Conservation (phyloP, 2,329 filamentous ascomycete genomes). For the Cordyceps farinosa region DNA sequence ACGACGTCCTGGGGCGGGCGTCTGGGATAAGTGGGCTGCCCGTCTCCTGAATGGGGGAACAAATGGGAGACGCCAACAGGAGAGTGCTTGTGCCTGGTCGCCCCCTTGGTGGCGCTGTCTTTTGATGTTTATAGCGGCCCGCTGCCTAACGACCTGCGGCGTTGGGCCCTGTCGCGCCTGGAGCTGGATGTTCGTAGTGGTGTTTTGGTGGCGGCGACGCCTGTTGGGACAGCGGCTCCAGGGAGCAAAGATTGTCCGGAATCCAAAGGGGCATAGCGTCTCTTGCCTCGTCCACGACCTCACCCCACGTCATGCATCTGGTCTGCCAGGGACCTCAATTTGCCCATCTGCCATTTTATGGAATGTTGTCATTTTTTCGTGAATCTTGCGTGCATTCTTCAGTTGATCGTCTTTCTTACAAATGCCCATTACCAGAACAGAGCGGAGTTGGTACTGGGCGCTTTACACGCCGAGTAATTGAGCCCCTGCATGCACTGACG, state of each 20-base stretch:
- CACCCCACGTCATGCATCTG: not conserved
- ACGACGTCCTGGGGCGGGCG: not conserved
- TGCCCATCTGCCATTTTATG: no score
- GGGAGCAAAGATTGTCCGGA: no score
- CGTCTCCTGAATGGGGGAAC: not conserved
- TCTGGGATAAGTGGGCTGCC: slow-evolving; percentile 16
- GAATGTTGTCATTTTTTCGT: not conserved
- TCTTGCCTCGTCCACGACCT: not conserved
- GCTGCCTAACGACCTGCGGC: no score
- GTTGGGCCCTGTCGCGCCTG: no score
- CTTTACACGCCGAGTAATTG: not conserved
- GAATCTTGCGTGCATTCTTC: not conserved
- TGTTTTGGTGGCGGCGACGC: no score
- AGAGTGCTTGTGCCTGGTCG: not conserved
- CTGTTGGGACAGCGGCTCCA: no score
- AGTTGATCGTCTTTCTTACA: not conserved
- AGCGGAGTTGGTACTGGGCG: not conserved
- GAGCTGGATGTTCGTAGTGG: no score
- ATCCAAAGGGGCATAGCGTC: not conserved
- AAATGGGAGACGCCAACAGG: not conserved
- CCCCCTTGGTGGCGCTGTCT: no score
- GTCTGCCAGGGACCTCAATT: not conserved
- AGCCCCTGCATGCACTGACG: not conserved
- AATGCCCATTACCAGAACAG: not conserved
- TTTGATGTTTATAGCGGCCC: not conserved